These are phyloP conservation scores for Cryptosporidium viatorum DNA, from an alignment of 169 alveolate species.

Conservation along the genomic window DNA sequence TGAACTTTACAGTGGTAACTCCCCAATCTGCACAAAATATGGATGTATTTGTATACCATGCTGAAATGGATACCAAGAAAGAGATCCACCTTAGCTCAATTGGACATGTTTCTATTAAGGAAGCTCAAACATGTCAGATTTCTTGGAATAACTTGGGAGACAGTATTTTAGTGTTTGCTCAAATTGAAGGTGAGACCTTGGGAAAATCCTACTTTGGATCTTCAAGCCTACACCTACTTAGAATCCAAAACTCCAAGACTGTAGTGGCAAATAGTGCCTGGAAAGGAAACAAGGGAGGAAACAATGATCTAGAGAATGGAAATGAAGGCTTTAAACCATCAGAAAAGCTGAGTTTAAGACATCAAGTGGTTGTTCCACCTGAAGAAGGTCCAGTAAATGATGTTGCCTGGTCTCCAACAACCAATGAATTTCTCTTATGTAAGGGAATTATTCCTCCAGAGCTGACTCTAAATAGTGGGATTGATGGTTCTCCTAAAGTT, in stretches of 20 bases:
- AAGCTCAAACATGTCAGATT: slow-evolving; percentile 52
- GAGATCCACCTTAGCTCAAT: slow-evolving; percentile 6
- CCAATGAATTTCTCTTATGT: slow-evolving; percentile 79
- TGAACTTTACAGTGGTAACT: slow-evolving; percentile 50
- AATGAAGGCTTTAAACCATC: neutral
- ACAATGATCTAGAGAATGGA: neutral
- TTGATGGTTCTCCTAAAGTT: slow-evolving; percentile 37
- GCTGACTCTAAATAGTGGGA: slow-evolving; percentile 64
- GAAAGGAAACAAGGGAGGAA: neutral
- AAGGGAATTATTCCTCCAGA: slow-evolving; percentile 80
- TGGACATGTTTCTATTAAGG: neutral
- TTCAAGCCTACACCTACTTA: slow-evolving; percentile 44
- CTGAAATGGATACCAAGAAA: slow-evolving; percentile 7
- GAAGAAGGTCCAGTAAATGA: slow-evolving; percentile 78
- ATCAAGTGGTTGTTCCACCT: slow-evolving; percentile 49
- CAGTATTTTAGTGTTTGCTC: slow-evolving; percentile 36
- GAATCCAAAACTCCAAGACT: slow-evolving; percentile 42
- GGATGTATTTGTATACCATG: slow-evolving; percentile 33
- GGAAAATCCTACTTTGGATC: slow-evolving; percentile 73
- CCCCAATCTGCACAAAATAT: slow-evolving; percentile 21
- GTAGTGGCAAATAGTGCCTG: slow-evolving; percentile 32
- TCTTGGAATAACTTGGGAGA: slow-evolving; percentile 57
- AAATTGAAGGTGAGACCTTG: slow-evolving; percentile 62
- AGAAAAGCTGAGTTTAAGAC: slow-evolving; percentile 28
- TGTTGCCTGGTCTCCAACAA: slow-evolving; percentile 81